A percentile compares a stretch with the other conserved stretches of the same genome.
phyloP scores from a whole-genome alignment of 108 stramenopile genomes.

The Stephanodiscus triporus region DNA sequence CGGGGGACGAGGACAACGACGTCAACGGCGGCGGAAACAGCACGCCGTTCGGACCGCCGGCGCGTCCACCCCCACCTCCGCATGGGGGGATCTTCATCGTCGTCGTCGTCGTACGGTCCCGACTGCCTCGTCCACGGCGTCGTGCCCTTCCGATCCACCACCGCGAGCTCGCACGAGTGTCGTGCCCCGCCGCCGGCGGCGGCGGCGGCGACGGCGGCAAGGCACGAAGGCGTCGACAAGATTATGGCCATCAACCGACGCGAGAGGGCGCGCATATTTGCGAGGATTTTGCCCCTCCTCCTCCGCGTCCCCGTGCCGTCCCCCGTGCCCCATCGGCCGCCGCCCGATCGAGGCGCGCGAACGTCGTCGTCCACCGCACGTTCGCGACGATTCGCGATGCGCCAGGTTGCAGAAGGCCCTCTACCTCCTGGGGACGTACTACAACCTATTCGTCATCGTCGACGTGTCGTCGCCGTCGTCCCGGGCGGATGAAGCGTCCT shows the following conservation, averaged over 20 bases:
- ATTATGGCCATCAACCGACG: slow-evolving; percentile 20
- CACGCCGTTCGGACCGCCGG: background rate
- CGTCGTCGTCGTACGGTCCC: background rate
- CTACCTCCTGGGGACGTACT: slow-evolving; percentile 42
- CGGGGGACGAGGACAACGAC: background rate
- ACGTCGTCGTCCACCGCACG: slow-evolving; percentile 37
- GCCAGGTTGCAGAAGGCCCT: slow-evolving; percentile 33
- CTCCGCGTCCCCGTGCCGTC: background rate
- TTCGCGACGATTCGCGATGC: slow-evolving; percentile 18
- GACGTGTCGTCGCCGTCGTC: slow-evolving; percentile 6
- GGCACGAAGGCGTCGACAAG: background rate
- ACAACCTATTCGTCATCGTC: slow-evolving; percentile 44
- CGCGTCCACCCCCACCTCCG: slow-evolving; percentile 37
- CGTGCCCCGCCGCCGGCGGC: background rate
- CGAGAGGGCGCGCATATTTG: slow-evolving; percentile 47
- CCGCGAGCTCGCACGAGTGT: background rate
- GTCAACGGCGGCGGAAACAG: slow-evolving; percentile 2
- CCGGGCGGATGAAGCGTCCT: background rate
- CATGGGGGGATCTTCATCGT: background rate
- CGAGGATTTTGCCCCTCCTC: slow-evolving; percentile 20
- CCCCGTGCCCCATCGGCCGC: too few relatives aligned
- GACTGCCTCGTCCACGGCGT: slow-evolving; percentile 20
- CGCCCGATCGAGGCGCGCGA: too few relatives aligned
- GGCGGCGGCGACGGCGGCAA: background rate
- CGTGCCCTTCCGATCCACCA: slow-evolving; percentile 34